These are phyloP conservation scores for Albugo laibachii DNA, from an alignment of 352 stramenopile species.

Conservation along the genomic window DNA sequence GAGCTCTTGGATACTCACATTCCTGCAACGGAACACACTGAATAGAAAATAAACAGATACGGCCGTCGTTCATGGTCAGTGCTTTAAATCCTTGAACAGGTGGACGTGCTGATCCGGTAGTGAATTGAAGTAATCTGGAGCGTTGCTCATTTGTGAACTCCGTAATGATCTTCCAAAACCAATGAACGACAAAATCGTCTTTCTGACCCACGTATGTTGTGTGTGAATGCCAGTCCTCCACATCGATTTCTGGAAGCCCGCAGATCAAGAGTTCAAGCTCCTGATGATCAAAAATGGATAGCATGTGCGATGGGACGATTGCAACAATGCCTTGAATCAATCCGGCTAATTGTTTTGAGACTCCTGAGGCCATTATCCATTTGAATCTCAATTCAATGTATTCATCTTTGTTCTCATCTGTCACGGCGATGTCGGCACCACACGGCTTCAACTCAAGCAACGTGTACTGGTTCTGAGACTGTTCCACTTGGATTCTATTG, in stretches of 20 bases:
- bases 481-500: slow-evolving; percentile 44
- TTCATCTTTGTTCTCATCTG: slow-evolving; percentile 92
- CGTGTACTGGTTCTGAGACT: slow-evolving; percentile 51
- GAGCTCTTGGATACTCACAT: slow-evolving; percentile 60
- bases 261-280: slow-evolving; percentile 97
- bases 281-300: slow-evolving; percentile 92
- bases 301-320: slow-evolving; percentile 86
- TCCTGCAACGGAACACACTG: slow-evolving; percentile 65
- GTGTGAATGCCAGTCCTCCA: slow-evolving; percentile 90
- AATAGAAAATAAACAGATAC: slow-evolving; percentile 74
- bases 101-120: slow-evolving; percentile 92
- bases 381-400: slow-evolving; percentile 89
- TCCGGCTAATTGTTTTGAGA: slow-evolving; percentile 81
- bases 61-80: slow-evolving; percentile 73
- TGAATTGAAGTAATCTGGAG: slow-evolving; percentile 93
- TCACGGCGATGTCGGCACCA: slow-evolving; percentile 87
- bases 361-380: slow-evolving; percentile 63
- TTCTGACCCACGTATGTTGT: slow-evolving; percentile 87
- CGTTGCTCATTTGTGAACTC: slow-evolving; percentile 89
- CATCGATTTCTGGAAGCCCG: slow-evolving; percentile 94
- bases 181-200: slow-evolving; percentile 82
- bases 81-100: slow-evolving; percentile 76
- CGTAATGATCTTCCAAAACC: slow-evolving; percentile 96
- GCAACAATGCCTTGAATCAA: slow-evolving; percentile 93
- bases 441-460: slow-evolving; percentile 90